Evolutionary conservation across 2,329 filamentous ascomycete species (phyloP), one percentile per base, ranked within the genome.

Genomic region (Escovopsis sp.): DNA sequence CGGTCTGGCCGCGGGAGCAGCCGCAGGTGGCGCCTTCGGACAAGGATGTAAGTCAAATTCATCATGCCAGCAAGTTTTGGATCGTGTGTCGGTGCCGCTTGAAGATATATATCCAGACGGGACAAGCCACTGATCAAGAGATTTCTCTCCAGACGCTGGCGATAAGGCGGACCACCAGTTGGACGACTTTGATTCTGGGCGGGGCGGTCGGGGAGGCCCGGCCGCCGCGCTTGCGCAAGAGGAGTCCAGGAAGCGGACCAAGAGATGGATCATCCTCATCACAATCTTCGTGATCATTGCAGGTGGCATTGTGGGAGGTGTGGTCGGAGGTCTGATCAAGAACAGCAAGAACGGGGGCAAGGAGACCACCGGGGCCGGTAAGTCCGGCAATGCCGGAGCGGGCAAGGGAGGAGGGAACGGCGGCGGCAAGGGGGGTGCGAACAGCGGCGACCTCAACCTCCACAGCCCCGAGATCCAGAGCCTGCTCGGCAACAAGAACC

Each of bases 391-490:
- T 32, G 36, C 42, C 18, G 35, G 36, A 23, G 39, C 39, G 12
- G 42, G 41, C 32, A 43, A 44, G 26, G 41, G 44, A 17, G 43
- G 47, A 37, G 47, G 56, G 34, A 62, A 60, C 10, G 50, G 66
- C 32, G 69, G 72, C 1, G 54, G 57, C 4, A 61, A 70, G n/a
- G 81, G 88, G 50, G 51, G 58, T 0, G 53, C 61, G 11, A 56
- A 64, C 37, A 82, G 82, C 46, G 76, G 79, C 29, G 81, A 88
- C 43, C 69, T 94, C 6, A 60, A 67, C 55, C 76, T 77, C 54
- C 62, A 88, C 54, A 92, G 84, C 8, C 45, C 60, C 2, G 81
- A 93, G 57, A 92, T 94, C 59, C 70, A 92, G 61, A 65, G 66
- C 4, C 65, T 96, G 12, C 66, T 94, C 64, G 78, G 81, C 61